Conservation (phyloP, 371 early-diverging fungal species). For the Gilbertella persicaria region DNA sequence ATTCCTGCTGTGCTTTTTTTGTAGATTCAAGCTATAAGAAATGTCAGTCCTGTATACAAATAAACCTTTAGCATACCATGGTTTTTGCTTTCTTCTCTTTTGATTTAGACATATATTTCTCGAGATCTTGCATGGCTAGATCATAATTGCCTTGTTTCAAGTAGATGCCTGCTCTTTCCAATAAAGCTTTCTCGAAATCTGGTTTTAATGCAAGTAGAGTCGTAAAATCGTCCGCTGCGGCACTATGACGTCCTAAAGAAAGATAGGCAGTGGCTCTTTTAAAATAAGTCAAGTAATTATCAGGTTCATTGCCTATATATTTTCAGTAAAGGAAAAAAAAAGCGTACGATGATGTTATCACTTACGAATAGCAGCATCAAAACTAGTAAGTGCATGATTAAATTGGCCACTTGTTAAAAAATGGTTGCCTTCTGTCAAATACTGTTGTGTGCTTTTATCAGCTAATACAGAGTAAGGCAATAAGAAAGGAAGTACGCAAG, state of each 20-base stretch:
- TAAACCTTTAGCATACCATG: conserved; percentile 1
- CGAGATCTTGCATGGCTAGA: too few species aligned
- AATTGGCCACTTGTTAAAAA: conserved; percentile 55
- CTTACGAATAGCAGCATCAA: too few species aligned
- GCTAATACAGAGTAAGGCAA: conserved; percentile 30
- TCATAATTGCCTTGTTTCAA: too few species aligned
- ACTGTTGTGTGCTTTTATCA: conserved; percentile 54
- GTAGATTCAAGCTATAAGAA: conserved; percentile 1
- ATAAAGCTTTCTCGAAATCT: conserved; percentile 78
- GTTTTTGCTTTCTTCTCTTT: conserved; percentile 44
- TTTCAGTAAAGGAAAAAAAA: too few species aligned
- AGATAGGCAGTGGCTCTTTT: conserved; percentile 87
- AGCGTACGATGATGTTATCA: too few species aligned
- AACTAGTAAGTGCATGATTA: conserved; percentile 70
- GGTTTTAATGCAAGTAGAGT: conserved; percentile 77
- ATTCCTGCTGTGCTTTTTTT: not conserved
- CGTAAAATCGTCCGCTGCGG: conserved; percentile 80
- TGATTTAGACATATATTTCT: conserved; percentile 44
- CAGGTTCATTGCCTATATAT: conserved; percentile 65
- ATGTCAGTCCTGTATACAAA: too few species aligned
- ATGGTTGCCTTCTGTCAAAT: conserved; percentile 63
- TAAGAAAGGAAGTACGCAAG: conserved; percentile 36
- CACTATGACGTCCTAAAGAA: conserved; percentile 66
- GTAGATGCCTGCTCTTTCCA: conserved; percentile 88
- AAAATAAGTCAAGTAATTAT: conserved; percentile 80